Evolutionary conservation across 2,329 filamentous ascomycete species (phyloP).

Genomic region (Calonectria ilicicola): DNA sequence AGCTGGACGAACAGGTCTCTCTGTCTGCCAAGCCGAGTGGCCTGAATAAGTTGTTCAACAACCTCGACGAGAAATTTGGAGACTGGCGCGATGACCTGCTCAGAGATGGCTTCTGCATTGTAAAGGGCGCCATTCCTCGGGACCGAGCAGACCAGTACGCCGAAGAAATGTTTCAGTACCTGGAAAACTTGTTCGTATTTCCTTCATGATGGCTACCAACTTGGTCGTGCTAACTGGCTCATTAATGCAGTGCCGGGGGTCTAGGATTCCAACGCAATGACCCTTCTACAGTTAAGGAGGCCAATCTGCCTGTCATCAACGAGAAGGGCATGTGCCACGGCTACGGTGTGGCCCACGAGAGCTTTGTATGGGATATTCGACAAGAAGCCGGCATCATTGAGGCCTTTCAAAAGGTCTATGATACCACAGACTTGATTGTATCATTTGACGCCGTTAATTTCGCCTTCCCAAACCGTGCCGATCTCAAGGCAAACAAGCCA

Average conservation of each 20-base stretch:
- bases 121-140: constrained; percentile 19
- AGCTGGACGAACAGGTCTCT: neutral
- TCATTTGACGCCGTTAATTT: constrained; percentile 53
- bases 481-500: constrained; percentile 33
- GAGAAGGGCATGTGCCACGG: constrained; percentile 60
- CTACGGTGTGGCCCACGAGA: constrained; percentile 59
- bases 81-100: constrained; percentile 21
- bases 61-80: neutral
- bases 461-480: constrained; percentile 52
- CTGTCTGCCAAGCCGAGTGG: neutral
- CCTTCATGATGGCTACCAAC: neutral
- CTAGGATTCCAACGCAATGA: constrained; percentile 16
- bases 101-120: constrained; percentile 9
- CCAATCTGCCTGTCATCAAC: constrained; percentile 10
- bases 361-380: constrained; percentile 59
- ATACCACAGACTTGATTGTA: constrained; percentile 58
- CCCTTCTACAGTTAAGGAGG: constrained; percentile 7
- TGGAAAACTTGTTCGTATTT: constrained; percentile 17
- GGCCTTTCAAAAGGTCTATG: constrained; percentile 57
- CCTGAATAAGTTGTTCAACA: neutral
- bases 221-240: neutral
- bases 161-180: neutral
- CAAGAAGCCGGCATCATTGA: constrained; percentile 56
- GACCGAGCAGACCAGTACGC: constrained; percentile 9
- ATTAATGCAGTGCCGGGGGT: neutral